These are phyloP conservation scores for Geotrichum citri-aurantii DNA, from an alignment of 1,139 yeast genomes.

Conservation along the genomic window DNA sequence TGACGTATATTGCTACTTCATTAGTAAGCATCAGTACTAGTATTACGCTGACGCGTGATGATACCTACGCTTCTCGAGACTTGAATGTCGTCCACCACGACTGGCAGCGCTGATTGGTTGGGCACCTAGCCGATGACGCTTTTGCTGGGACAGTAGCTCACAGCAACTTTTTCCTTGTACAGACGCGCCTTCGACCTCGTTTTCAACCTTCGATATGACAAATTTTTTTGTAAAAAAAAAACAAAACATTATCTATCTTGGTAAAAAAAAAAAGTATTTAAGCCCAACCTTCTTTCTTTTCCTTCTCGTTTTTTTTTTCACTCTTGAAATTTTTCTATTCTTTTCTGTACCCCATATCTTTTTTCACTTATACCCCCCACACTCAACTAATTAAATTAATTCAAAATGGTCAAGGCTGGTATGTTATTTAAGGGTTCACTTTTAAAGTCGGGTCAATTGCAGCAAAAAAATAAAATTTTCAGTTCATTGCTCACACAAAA, in stretches of 20 bases:
- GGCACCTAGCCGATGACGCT: neutral
- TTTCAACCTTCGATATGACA: neutral
- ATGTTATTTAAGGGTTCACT: neutral
- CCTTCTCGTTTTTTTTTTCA: neutral
- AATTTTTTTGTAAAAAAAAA: neutral
- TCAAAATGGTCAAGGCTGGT: constrained; percentile 15
- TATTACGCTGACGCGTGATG: neutral
- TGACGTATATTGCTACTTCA: neutral
- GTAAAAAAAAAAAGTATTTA: neutral
- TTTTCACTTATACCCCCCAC: neutral
- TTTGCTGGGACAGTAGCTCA: neutral
- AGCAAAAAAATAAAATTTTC: no score
- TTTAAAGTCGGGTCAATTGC: neutral
- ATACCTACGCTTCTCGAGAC: neutral
- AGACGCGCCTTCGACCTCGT: neutral
- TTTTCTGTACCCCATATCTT: neutral
- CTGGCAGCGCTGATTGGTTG: neutral
- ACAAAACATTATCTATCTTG: neutral
- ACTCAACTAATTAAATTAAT: neutral
- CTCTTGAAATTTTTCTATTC: neutral
- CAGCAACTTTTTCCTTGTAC: neutral
- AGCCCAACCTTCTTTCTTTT: neutral
- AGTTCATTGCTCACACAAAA: neutral
- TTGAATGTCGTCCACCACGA: neutral
- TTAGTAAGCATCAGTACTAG: neutral